Base-by-base conservation (phyloP, 2,329 filamentous ascomycete genomes). In the Pezicula rhizophila region DNA sequence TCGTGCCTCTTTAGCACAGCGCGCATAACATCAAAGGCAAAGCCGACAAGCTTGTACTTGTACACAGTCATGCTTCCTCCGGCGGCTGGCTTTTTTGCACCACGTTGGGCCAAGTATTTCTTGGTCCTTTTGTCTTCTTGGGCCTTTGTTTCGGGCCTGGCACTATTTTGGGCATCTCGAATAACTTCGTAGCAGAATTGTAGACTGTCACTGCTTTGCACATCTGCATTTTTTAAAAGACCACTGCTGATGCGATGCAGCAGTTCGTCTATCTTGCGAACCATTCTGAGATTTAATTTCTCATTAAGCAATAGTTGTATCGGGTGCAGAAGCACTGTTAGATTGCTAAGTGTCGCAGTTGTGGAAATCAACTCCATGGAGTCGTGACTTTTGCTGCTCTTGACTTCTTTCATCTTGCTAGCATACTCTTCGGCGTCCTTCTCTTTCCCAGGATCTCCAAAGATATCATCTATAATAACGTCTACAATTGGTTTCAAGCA, bases 391-490 rank as follows among this genome's bases (percentile, higher is more conserved):
- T 97, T 99, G 74, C 88, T 96, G 67, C 88, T 93, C 73, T 96
- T 97, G 49, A 99, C 85, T 69, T 99, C 93, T 68, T 95, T 96
- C 85, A 95, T 96, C 67, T 92, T 87, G 64, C 84, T 96, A 48
- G 86, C 85, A 65, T 99, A 99, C 46, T 91, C 93, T 59, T 96
- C 90, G 0, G 92, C 92, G 60, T 99, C 93, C 68, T 99, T 99
- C 64, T 99, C 92, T 69, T 96, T 87, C 2, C 93, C 93, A 31
- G 87, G 86, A 5, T 83, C 81, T 26, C 95, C 95, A 63, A 99
- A 99, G 11, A 95, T 93, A 64, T 99, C 95, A 61, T 99, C 93
- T 88, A 99, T 93, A 55, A 97, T 85, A 39, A 99, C 81, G 1
- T 81, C 78, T 41, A 95, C 83, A 39, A 97, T 82, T 10, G 85